Conservation (phyloP, 2,329 filamentous ascomycete genomes). For the Colletotrichum incanum region DNA sequence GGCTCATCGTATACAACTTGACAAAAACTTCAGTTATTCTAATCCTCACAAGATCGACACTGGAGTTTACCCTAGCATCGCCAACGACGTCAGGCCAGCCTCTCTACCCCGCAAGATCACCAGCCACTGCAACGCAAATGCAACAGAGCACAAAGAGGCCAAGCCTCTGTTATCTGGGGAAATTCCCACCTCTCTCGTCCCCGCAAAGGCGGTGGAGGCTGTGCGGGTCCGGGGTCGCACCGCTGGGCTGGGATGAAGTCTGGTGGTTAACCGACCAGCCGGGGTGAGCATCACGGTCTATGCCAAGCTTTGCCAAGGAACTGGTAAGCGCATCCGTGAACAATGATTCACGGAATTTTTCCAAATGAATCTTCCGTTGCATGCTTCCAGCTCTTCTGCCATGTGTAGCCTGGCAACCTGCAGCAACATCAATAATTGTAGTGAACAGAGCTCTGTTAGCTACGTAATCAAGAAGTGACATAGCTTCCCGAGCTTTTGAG, state of each 20-base stretch:
- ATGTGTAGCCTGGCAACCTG: conserved; percentile 6
- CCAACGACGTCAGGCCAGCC: conserved; percentile 16
- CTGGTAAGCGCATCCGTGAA: conserved; percentile 19
- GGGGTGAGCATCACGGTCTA: not conserved
- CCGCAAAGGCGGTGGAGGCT: conserved; percentile 16
- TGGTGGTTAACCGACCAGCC: not conserved
- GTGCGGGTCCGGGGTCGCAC: conserved; percentile 12
- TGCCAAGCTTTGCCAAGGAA: conserved; percentile 40
- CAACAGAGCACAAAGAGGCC: not conserved
- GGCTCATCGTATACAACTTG: too few relatives aligned
- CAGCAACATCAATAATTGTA: not conserved
- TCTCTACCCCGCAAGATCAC: conserved; percentile 31
- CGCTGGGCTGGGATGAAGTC: conserved; percentile 9
- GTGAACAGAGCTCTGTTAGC: conserved; percentile 20
- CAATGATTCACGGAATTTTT: conserved; percentile 38
- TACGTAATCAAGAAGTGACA: conserved; percentile 25
- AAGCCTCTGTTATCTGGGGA: conserved; percentile 12
- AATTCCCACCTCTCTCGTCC: conserved; percentile 27
- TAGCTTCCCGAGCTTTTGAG: conserved; percentile 18
- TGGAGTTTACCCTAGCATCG: not conserved
- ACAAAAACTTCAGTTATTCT: too few relatives aligned
- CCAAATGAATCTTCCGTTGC: conserved; percentile 30
- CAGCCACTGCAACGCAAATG: conserved; percentile 4
- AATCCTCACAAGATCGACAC: not conserved
- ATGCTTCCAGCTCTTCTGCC: conserved; percentile 15